A percentile compares a stretch with the other conserved stretches of the same genome.
Conservation (phyloP, 352 stramenopile species). For the Ochromonadaceae sp. region DNA sequence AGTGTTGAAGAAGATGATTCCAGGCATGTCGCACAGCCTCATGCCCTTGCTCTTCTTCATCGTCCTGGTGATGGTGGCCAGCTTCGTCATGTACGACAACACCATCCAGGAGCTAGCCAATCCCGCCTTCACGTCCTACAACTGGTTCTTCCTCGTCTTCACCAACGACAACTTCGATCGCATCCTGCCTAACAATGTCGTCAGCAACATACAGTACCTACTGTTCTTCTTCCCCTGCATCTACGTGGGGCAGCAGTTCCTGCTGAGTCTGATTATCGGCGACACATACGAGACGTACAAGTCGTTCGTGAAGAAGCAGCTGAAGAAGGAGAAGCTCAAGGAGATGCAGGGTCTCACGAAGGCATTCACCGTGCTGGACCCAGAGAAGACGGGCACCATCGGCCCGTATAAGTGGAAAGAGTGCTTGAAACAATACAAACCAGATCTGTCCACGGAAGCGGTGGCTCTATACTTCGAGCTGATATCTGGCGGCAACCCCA, state of each 20-base stretch:
- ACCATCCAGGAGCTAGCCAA: not conserved
- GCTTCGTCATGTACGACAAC: not conserved
- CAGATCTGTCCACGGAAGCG: not conserved
- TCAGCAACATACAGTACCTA: not conserved
- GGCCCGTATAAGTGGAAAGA: not conserved
- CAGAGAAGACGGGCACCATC: not conserved
- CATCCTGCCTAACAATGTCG: not conserved
- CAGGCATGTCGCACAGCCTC: not conserved
- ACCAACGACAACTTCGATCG: constrained; percentile 14
- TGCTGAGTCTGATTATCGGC: constrained; percentile 13
- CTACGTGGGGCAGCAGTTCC: constrained; percentile 10
- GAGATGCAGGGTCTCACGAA: constrained; percentile 12
- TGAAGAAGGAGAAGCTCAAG: constrained; percentile 15
- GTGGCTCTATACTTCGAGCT: constrained; percentile 14
- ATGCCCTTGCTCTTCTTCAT: constrained; percentile 2
- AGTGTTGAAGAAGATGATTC: constrained; percentile 12
- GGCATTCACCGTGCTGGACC: constrained; percentile 6
- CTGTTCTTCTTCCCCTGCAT: constrained; percentile 10
- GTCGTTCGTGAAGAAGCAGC: constrained; percentile 4
- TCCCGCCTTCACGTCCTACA: constrained; percentile 4
- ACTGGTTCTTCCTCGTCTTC: constrained; percentile 12
- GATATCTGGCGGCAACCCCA: not conserved
- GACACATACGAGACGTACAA: constrained; percentile 9
- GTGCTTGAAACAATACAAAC: not conserved
- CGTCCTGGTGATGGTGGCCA: not conserved